Evolutionary conservation across 75 land plant species (phyloP), one percentile per base, ranked within the genome.

Genomic region (Cryptomeria japonica): DNA sequence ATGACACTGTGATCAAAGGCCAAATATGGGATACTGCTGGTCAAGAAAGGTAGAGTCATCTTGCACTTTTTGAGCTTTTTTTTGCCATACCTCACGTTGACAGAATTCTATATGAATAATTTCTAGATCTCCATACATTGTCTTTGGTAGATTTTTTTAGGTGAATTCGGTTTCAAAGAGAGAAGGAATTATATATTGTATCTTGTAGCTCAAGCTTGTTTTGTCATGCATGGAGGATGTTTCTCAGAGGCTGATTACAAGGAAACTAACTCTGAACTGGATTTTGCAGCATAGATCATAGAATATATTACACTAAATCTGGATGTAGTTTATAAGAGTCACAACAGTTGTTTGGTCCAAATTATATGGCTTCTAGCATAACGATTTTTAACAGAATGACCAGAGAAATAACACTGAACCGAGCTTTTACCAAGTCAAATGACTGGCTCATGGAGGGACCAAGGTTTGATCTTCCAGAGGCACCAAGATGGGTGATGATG

Each of bases 1-100:
- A 89, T 64, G 91, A 91, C 28, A 91, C 86, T 79, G 88, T 86
- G 41, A 85, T 91, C 78, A 89, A 82, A 85, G 87, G 85, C 25
- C 95, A 94, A 73, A 94, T 94, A 91, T 94, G 95, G 95, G 95
- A 94, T 83, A 94, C 95, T 12, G 95, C 95, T 22, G 95, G 95
- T 41, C 95, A 94, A 84, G 95, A 94, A 87, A 91, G 95, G 77
- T 72, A 44, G 84, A 86, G 90, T 72, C 77, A 75, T 75, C 37
- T 75, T 75, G 76, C 16, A 75, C 77, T 75, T 75, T 34, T 75
- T 34, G 14, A 12, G 55, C 55, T 51, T 51, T 51, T 14, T 58
- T 58, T 3, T 58, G 64, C 7, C 16, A 18, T 19, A 5, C 64
- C 22, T 58, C 64, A 58, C 22, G 3, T 58, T 25, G 19, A 19